phyloP scores from a whole-genome alignment of 345 rosid genomes.

The Balakata baccata region DNA sequence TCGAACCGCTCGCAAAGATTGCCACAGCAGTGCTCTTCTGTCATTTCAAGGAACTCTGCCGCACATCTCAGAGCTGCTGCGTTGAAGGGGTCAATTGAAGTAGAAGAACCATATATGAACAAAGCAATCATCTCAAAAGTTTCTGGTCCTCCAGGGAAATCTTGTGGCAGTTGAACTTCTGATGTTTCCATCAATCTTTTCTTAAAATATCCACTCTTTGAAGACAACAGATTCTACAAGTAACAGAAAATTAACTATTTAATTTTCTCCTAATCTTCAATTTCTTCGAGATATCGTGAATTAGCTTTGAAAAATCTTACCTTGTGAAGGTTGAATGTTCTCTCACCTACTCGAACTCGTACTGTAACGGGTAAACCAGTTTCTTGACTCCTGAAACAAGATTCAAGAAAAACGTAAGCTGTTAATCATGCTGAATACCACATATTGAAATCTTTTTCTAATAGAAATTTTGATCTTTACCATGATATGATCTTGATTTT shows the following conservation, averaged over 20 bases:
- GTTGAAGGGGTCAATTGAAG: constrained; percentile 62
- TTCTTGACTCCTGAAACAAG: constrained; percentile 52
- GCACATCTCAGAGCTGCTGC: constrained; percentile 68
- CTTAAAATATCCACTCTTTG: constrained; percentile 71
- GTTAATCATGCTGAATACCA: not conserved
- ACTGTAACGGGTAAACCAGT: constrained; percentile 57
- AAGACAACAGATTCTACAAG: constrained; percentile 55
- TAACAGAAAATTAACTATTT: not conserved
- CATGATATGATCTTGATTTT: constrained; percentile 57
- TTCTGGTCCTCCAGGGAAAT: constrained; percentile 78
- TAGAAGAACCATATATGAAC: constrained; percentile 64
- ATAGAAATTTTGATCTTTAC: constrained; percentile 15
- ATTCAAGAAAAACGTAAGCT: not conserved
- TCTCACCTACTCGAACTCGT: constrained; percentile 43
- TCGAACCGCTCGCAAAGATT: constrained; percentile 73
- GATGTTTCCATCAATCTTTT: constrained; percentile 39
- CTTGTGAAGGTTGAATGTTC: constrained; percentile 57
- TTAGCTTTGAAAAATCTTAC: constrained; percentile 24
- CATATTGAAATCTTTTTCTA: not conserved
- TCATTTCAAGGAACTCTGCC: constrained; percentile 74
- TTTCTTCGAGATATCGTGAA: not conserved
- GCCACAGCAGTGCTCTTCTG: constrained; percentile 48
- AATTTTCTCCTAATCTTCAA: not conserved
- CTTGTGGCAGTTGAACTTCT: constrained; percentile 51
- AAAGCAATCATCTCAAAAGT: constrained; percentile 65